Evolutionary conservation across 306 rosid genomes (phyloP).

Genomic region (Lathyrus oleraceus): DNA sequence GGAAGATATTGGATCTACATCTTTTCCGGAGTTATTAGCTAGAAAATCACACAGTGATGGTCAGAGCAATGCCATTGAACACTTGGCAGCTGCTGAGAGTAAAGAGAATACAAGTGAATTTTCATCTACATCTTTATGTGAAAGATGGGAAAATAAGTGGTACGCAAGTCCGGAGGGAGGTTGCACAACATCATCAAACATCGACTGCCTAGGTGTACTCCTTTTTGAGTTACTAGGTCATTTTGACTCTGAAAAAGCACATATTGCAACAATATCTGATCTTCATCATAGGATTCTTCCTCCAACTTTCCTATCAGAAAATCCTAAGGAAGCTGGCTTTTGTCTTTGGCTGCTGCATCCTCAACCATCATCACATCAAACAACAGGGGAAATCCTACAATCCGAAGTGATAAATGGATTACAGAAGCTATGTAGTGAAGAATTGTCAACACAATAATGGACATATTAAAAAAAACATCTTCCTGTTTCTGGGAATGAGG

Average conservation of each 20-base stretch:
- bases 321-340: slow-evolving; percentile 86
- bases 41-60: slow-evolving; percentile 51
- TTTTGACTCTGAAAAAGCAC: slow-evolving; percentile 68
- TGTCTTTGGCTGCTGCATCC: slow-evolving; percentile 95
- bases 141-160: too few relatives aligned
- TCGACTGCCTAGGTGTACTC: too few relatives aligned
- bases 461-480: too few relatives aligned
- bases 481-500: too few relatives aligned
- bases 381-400: slow-evolving; percentile 89
- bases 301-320: slow-evolving; percentile 73
- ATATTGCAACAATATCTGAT: slow-evolving; percentile 69
- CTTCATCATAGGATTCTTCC: slow-evolving; percentile 86
- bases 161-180: too few relatives aligned
- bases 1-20: slow-evolving; percentile 53
- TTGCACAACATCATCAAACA: too few relatives aligned
- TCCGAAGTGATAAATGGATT: slow-evolving; percentile 74
- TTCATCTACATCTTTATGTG: too few relatives aligned
- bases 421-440: slow-evolving; percentile 52
- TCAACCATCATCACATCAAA: slow-evolving; percentile 78
- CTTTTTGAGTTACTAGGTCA: too few relatives aligned
- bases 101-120: too few relatives aligned
- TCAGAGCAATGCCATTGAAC: slow-evolving; percentile 52
- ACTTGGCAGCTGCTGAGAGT: too few relatives aligned
- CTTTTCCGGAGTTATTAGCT: slow-evolving; percentile 49
- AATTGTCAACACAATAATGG: slow-evolving; percentile 43